phyloP scores from a whole-genome alignment of 192 early-diverging fungal genomes.

The Rhizophlyctis rosea region DNA sequence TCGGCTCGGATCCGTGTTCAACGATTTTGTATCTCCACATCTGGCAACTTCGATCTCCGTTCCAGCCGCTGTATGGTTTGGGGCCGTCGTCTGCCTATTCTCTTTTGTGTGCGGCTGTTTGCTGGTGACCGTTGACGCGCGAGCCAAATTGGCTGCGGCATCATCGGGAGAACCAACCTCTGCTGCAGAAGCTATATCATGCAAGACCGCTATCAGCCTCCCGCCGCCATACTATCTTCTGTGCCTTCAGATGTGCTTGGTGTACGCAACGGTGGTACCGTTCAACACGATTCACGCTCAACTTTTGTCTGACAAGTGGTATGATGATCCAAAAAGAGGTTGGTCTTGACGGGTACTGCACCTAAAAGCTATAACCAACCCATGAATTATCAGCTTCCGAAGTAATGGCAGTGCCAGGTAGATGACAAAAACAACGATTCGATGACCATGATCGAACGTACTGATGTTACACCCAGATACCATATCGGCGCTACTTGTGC shows the following conservation, averaged over 20 bases:
- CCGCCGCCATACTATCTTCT: slow-evolving; percentile 44
- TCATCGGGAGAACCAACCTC: background rate
- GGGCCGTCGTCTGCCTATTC: slow-evolving; percentile 40
- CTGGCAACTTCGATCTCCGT: slow-evolving; percentile 39
- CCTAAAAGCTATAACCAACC: background rate
- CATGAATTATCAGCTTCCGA: background rate
- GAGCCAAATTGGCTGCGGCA: slow-evolving; percentile 15
- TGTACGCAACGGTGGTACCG: slow-evolving; percentile 57
- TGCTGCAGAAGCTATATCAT: background rate
- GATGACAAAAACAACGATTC: no score
- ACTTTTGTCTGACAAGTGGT: slow-evolving; percentile 56
- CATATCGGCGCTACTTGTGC: slow-evolving; percentile 50
- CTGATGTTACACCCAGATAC: slow-evolving; percentile 60
- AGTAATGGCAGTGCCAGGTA: slow-evolving; percentile 1
- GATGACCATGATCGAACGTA: no score
- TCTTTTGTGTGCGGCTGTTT: slow-evolving; percentile 35
- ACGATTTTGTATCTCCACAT: slow-evolving; percentile 51
- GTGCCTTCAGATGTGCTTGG: slow-evolving; percentile 36
- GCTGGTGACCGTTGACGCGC: slow-evolving; percentile 21
- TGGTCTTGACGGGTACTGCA: background rate
- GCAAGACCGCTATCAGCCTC: background rate
- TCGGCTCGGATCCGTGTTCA: slow-evolving; percentile 52
- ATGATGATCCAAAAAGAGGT: slow-evolving; percentile 48
- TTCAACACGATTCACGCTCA: slow-evolving; percentile 64
- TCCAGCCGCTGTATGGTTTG: slow-evolving; percentile 50